phyloP scores from a whole-genome alignment of 2,329 filamentous ascomycete genomes.

The Aspergillus tubingensis region DNA sequence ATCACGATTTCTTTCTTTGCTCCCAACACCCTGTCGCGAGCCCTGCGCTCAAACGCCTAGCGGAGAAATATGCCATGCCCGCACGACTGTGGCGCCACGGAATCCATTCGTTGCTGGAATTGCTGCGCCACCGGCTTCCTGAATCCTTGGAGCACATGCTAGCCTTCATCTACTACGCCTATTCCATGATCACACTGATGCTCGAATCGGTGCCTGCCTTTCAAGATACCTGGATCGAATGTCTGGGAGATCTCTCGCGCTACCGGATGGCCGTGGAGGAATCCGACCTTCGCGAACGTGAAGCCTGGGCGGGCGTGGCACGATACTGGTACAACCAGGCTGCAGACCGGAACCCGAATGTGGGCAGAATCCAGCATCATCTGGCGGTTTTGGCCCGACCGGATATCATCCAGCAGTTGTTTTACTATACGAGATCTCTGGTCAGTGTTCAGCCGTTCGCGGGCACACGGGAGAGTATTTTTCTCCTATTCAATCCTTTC shows the following conservation, averaged over 20 bases:
- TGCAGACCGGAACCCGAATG: conserved; percentile 71
- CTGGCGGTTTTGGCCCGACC: conserved; percentile 68
- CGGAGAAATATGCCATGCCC: conserved; percentile 85
- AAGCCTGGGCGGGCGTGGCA: conserved; percentile 79
- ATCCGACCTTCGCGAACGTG: conserved; percentile 70
- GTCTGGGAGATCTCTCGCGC: conserved; percentile 79
- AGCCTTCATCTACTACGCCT: conserved; percentile 83
- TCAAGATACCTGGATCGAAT: conserved; percentile 90
- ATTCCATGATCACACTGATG: conserved; percentile 83
- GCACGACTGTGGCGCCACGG: conserved; percentile 92
- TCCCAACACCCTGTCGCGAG: conserved; percentile 81
- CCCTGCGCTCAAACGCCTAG: conserved; percentile 65
- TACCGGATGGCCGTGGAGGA: conserved; percentile 94
- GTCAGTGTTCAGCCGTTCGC: conserved; percentile 57
- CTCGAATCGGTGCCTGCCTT: conserved; percentile 84
- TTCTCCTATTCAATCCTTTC: conserved; percentile 56
- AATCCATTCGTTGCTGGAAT: conserved; percentile 80
- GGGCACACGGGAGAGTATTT: conserved; percentile 58
- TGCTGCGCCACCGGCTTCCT: conserved; percentile 73
- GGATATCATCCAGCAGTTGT: conserved; percentile 59
- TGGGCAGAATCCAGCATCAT: conserved; percentile 84
- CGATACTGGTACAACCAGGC: conserved; percentile 83
- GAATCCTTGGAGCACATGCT: conserved; percentile 84
- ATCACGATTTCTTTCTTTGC: conserved; percentile 84
- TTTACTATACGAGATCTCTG: conserved; percentile 61